Conservation (phyloP, 208 protist species). For the Acanthamoeba castellanii region DNA sequence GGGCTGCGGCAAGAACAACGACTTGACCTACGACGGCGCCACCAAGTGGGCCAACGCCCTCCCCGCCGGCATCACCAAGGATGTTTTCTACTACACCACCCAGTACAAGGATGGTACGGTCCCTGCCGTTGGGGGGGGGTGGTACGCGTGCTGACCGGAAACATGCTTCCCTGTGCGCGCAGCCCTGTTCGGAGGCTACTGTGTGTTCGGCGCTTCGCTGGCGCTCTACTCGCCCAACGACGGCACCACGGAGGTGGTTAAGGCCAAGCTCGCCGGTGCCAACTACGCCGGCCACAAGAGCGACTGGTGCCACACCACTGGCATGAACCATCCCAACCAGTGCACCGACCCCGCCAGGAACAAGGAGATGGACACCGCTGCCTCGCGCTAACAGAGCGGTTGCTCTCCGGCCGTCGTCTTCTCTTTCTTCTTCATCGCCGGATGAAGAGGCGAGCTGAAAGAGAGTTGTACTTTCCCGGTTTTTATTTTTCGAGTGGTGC, state of each 20-base stretch:
- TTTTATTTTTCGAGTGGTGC: too few species aligned
- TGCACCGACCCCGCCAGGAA: constrained; percentile 36
- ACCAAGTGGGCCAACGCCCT: constrained; percentile 77
- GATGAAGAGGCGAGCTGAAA: background rate
- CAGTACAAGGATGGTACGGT: constrained; percentile 76
- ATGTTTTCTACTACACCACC: constrained; percentile 83
- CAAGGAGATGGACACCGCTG: background rate
- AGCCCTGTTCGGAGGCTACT: constrained; percentile 45
- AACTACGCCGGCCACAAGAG: constrained; percentile 77
- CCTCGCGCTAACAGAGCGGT: constrained; percentile 1
- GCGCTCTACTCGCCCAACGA: constrained; percentile 85
- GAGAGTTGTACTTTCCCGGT: background rate
- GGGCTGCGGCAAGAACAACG: constrained; percentile 71
- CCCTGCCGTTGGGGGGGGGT: background rate
- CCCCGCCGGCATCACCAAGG: background rate
- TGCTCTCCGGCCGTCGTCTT: background rate
- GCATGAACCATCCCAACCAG: constrained; percentile 77
- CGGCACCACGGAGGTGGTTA: constrained; percentile 80
- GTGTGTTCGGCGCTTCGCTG: constrained; percentile 32
- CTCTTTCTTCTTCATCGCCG: background rate
- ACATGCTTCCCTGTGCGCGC: background rate
- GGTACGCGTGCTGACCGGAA: background rate
- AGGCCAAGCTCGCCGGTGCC: constrained; percentile 67
- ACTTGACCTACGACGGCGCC: constrained; percentile 84
- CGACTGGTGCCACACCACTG: constrained; percentile 81